Percentiles rank a stretch among this genome's conserved stretches.
These are phyloP conservation scores for Porpolomopsis calyptriformis DNA, from an alignment of 768 basidiomycete species.

Conservation along the genomic window DNA sequence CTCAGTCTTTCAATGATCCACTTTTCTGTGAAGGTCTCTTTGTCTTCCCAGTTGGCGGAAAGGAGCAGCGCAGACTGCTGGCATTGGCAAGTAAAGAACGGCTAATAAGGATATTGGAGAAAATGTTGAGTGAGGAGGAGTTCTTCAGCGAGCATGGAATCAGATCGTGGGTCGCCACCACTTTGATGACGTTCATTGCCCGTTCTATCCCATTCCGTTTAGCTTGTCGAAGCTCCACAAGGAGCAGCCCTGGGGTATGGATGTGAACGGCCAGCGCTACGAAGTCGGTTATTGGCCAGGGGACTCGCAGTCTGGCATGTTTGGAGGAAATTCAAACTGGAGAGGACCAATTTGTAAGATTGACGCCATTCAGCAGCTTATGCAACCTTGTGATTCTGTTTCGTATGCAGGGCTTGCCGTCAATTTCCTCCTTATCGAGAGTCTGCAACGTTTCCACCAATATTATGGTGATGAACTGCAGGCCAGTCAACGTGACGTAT, in stretches of 20 bases:
- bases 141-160: conserved; percentile 95
- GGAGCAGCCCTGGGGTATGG: conserved; percentile 89
- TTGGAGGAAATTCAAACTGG: conserved; percentile 98
- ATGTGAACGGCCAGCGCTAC: conserved; percentile 85
- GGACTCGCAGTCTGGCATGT: conserved; percentile 95
- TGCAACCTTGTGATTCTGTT: background rate
- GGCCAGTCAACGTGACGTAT: conserved; percentile 19
- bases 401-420: conserved; percentile 71
- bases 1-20: background rate
- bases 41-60: conserved; percentile 38
- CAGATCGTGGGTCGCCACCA: conserved; percentile 65
- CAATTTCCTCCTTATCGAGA: conserved; percentile 93
- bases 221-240: conserved; percentile 87
- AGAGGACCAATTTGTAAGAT: conserved; percentile 72
- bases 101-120: conserved; percentile 76
- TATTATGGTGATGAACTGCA: conserved; percentile 91
- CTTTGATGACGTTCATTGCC: background rate
- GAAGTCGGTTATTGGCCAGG: conserved; percentile 98
- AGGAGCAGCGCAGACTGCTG: conserved; percentile 76
- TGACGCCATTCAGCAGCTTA: background rate
- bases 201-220: background rate
- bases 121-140: conserved; percentile 96
- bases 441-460: conserved; percentile 92
- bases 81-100: conserved; percentile 90
- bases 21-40: conserved; percentile 1